Base-by-base conservation (phyloP, 345 rosid genomes). In the Syzygium oleosum region DNA sequence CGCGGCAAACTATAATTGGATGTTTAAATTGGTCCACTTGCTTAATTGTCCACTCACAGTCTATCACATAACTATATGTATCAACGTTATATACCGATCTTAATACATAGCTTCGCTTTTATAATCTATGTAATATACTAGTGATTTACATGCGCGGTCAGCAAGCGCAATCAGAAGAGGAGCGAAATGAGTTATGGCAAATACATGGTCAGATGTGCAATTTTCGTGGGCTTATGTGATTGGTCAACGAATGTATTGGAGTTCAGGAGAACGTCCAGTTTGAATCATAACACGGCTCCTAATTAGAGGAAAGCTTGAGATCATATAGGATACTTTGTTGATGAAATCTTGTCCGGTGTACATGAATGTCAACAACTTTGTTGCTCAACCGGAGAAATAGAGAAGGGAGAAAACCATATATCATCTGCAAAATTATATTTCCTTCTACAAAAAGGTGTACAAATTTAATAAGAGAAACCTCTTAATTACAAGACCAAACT, bases 71-170 rank as follows among this genome's bases (percentile, higher is more conserved):
- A 54, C 9, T 31, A 31, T 65, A 16, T 65, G 22, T 7, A 16
- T 65, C 59, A 55, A 55, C 5, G 22, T 55, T 21, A 21, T 31
- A 16, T 31, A 17, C 78, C 41, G 29, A 29, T 15, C 41, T 29
- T 63, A 63, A 58, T 25, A n/a, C 29, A 0, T 11, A 61, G 34
- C 68, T 12, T 61, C 34, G 2, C 0, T n/a, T 1, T n/a, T 27
- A 27, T n/a, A 61, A 61, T 31, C 31, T 27, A 61, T 27, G 68
- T n/a, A 27, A 61, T 27, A 61, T 27, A 16, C 16, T 61, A 27
- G 68, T 0, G 68, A 0, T 61, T 61, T 61, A n/a, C 34, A n/a
- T n/a, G 0, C 17, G 1, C 68, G 1, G 34, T 12, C 68, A 1
- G 4, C 34, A 61, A 61, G 34, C 34, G 16, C 29, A 58, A 58